Evolutionary conservation across 345 rosid genomes (phyloP).

Genomic region (Nephelium lappaceum): DNA sequence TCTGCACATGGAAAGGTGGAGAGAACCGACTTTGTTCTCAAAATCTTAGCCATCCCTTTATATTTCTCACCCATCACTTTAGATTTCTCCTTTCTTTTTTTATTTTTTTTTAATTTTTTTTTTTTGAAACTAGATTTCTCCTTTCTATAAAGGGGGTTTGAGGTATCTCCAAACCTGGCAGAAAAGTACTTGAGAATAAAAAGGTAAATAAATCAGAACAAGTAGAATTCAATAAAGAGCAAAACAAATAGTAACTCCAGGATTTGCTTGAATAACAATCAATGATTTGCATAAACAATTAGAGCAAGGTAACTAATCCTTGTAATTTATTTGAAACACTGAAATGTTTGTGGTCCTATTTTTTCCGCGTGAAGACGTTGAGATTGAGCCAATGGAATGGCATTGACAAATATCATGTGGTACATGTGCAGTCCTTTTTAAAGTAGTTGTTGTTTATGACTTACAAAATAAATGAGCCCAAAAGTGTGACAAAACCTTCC

Average conservation of each 20-base stretch:
- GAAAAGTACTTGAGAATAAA: background rate
- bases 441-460: background rate
- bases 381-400: constrained; percentile 2
- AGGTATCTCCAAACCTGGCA: constrained; percentile 26
- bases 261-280: background rate
- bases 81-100: too few relatives aligned
- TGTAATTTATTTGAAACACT: background rate
- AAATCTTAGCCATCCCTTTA: constrained; percentile 28
- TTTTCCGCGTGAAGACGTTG: constrained; percentile 11
- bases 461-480: constrained; percentile 6
- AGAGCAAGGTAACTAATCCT: background rate
- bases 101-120: too few relatives aligned
- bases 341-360: constrained; percentile 15
- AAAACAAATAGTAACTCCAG: background rate
- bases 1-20: constrained; percentile 27
- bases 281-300: constrained; percentile 6
- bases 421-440: constrained; percentile 16
- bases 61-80: constrained; percentile 29
- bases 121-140: background rate
- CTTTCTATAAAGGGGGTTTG: constrained; percentile 28
- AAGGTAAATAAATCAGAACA: background rate
- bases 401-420: constrained; percentile 29
- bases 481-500: constrained; percentile 17
- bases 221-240: background rate
- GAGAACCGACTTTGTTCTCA: constrained; percentile 32